Evolutionary conservation across 371 early-diverging fungal species (phyloP), one percentile per base, ranked within the genome.

Genomic region (Chytridiales sp.): DNA sequence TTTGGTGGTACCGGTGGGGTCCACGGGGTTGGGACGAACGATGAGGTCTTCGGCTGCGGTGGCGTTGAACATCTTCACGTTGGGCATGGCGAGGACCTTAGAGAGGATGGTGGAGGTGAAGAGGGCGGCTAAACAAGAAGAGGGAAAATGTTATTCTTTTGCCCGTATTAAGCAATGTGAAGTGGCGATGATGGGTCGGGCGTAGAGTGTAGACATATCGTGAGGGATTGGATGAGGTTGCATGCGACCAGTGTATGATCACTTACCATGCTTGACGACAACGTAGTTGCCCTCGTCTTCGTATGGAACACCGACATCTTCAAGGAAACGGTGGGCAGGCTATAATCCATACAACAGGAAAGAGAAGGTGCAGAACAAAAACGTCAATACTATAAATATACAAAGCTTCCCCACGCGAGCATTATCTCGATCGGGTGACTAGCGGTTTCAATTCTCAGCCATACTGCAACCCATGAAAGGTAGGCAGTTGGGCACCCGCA

Each of bases 11-110:
- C 46, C 31, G 38, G 29, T 19, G 4, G 38, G 38, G 27, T 32
- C 86, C 62, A 44, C 8, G 32, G 66, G 58, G 55, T 74, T 78
- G 44, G 77, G 65, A 72, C 86, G 85, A 74, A 88, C 85, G 48
- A 88, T 85, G 51, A 88, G 67, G 57, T 88, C 88, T 63, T 88
- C 87, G 42, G 64, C 66, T 29, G 87, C 85, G 42, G 87, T 87
- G 38, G 89, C 89, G 70, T 88, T 88, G 80, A 86, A 88, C 51
- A 88, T 80, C 75, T 82, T 85, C 63, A 88, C 89, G 65, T 86
- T 86, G 52, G 83, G 81, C 52, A 79, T 78, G 57, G 73, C 66
- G 42, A 88, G 73, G 29, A 85, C 64, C 77, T 85, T 86, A 75
- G 84, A 79, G 27, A 88, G 66, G 62, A 86, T 80, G 51, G 89